A percentile compares a stretch with the other conserved stretches of the same genome.
These are phyloP conservation scores for Aspergillus sp. DNA, from an alignment of 2,329 filamentous ascomycete species.

Conservation along the genomic window DNA sequence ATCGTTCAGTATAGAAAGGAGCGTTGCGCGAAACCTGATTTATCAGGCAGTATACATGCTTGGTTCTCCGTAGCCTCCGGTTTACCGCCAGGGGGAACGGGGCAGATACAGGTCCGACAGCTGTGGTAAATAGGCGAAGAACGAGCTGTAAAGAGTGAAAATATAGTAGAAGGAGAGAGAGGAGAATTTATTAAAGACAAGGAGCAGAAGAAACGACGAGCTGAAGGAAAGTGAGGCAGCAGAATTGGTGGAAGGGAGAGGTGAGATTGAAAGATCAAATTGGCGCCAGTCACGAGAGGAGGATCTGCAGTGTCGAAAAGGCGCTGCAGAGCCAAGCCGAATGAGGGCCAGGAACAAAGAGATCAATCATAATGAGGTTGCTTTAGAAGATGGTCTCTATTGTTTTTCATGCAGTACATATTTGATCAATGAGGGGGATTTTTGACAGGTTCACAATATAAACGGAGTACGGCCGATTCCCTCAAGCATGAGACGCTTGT, in stretches of 20 bases:
- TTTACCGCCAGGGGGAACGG: slow-evolving; percentile 12
- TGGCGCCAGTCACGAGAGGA: slow-evolving; percentile 17
- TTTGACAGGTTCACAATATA: neutral
- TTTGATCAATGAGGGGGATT: neutral
- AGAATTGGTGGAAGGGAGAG: neutral
- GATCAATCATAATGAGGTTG: neutral
- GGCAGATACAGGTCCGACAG: neutral
- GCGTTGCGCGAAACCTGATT: slow-evolving; percentile 4
- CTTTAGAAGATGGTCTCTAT: neutral
- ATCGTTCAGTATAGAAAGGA: slow-evolving; percentile 3
- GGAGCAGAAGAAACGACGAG: neutral
- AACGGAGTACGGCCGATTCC: neutral
- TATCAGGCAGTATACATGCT: slow-evolving; percentile 26
- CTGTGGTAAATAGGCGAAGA: neutral
- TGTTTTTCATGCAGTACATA: neutral
- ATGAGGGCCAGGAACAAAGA: slow-evolving; percentile 3
- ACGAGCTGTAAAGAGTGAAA: neutral
- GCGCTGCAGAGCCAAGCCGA: slow-evolving; percentile 8
- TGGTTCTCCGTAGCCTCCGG: slow-evolving; percentile 6
- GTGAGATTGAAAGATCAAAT: slow-evolving; percentile 1
- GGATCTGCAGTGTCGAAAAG: slow-evolving; percentile 12
- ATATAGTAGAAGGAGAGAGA: neutral
- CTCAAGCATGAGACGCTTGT: neutral
- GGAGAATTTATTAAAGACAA: neutral
- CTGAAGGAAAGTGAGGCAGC: neutral